phyloP scores from a whole-genome alignment of 2,329 filamentous ascomycete genomes.

The Colletotrichum siamense region DNA sequence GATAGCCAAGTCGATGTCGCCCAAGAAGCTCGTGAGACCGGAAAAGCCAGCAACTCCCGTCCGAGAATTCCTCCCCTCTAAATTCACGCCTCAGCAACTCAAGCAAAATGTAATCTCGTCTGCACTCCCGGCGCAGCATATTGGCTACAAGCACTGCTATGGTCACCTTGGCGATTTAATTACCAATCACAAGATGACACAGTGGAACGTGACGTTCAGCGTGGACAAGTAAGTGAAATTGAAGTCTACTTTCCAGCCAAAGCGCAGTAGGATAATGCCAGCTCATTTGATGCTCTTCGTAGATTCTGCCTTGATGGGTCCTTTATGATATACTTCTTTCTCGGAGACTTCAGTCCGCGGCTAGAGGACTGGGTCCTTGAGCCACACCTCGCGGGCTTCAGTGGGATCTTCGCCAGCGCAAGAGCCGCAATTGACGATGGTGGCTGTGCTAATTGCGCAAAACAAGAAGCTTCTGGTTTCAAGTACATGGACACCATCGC shows the following conservation, averaged over 20 bases:
- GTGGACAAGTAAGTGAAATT: background rate
- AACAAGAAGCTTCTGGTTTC: background rate
- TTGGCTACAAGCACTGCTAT: background rate
- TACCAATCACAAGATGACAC: background rate
- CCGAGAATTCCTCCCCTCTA: background rate
- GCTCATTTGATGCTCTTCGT: background rate
- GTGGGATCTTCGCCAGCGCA: background rate
- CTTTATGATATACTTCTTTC: background rate
- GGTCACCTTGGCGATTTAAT: background rate
- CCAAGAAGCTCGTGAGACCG: background rate
- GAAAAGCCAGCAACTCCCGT: background rate
- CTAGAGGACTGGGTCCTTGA: background rate
- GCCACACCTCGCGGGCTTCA: background rate
- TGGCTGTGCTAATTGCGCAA: background rate
- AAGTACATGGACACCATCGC: constrained; percentile 3
- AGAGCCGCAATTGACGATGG: background rate
- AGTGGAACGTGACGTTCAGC: background rate
- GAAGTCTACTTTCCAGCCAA: background rate
- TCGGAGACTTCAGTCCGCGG: background rate
- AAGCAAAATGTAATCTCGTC: background rate
- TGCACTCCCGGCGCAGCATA: background rate
- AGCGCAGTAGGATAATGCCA: background rate
- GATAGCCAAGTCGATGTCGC: background rate
- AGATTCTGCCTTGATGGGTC: background rate
- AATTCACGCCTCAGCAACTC: background rate